A percentile compares a stretch with the other conserved stretches of the same genome.
Evolutionary conservation across 139 green algal genomes (phyloP).

Genomic region (Chlamydomonas sphaeroides): DNA sequence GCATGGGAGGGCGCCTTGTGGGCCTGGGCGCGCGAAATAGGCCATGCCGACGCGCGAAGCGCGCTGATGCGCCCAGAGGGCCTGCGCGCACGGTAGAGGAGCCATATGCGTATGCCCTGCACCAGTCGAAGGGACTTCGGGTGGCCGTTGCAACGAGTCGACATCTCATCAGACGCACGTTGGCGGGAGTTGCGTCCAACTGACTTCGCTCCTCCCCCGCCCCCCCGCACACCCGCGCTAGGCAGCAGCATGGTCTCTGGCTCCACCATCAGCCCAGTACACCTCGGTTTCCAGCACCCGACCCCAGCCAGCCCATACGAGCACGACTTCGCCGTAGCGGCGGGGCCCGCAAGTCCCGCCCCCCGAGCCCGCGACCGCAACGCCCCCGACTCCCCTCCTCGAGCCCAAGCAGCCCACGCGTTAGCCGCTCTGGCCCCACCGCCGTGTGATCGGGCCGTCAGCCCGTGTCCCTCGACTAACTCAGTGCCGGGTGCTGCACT

Average conservation of each 20-base stretch:
- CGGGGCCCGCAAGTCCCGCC: background rate
- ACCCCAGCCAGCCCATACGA: background rate
- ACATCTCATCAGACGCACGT: too few relatives aligned
- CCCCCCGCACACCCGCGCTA: too few relatives aligned
- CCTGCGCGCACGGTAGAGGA: too few relatives aligned
- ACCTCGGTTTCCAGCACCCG: background rate
- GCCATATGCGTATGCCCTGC: too few relatives aligned
- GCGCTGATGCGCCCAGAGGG: too few relatives aligned
- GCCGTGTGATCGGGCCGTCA: background rate
- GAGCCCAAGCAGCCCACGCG: background rate
- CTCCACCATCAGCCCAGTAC: background rate
- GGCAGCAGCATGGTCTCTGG: slow-evolving; percentile 21
- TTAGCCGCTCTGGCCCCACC: background rate
- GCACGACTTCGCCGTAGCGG: background rate
- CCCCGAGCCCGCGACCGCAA: background rate
- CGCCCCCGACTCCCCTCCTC: background rate
- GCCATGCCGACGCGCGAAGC: too few relatives aligned
- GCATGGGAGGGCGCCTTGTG: too few relatives aligned
- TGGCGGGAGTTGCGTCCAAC: too few relatives aligned
- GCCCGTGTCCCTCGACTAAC: background rate
- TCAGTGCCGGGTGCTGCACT: background rate
- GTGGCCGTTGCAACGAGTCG: too few relatives aligned
- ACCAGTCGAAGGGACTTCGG: too few relatives aligned
- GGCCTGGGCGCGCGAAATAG: too few relatives aligned
- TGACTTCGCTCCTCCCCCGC: too few relatives aligned